Evolutionary conservation across 768 basidiomycete genomes (phyloP), one percentile per base, ranked within the genome.

Genomic region (Rhodotorula taiwanensis): DNA sequence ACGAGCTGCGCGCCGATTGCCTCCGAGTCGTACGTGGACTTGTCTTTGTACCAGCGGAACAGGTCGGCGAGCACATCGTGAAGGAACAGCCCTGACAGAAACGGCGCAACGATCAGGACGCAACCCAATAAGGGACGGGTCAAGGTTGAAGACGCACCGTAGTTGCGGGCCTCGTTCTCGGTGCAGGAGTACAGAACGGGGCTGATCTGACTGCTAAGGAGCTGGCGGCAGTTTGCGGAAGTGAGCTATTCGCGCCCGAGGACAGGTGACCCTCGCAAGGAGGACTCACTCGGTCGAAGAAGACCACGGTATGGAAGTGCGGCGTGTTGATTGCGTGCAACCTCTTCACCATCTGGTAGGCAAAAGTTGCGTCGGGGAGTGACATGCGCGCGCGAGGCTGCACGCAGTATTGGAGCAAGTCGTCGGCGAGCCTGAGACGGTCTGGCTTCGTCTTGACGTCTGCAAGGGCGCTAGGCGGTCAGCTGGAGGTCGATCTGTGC

Each of bases 321-420:
- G 84, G 83, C 1, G 93, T 93, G n/a, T 89, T 92, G 73, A 86
- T 83, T 20, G 82, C 81, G 70, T 99, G 95, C 64, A 97, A 79
- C 20, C 86, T 80, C 73, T 87, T 87, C 75, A 98, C 87, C 72
- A 98, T 86, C 69, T 89, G 87, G 4, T 89, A 86, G 60, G 90
- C 91, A 70, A 85, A 99, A 59, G 94, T 87, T 30, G 95, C 94
- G 75, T 99, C 95, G 83, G 92, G 89, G 0, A 92, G 92, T 0
- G 94, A 94, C n/a, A 97, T 78, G 44, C 97, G 78, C 68, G 86
- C 87, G 33, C 95, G 84, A 16, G 95, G 94, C 72, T 88, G 86
- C 64, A 99, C 84, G 74, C 95, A 98, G 72, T 94, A 84, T 73
- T 95, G 89, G 65, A 90, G 86, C 60, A 72, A 76, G 52, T 76